These are phyloP conservation scores for Aurantiochytrium sp. DNA, from an alignment of 108 stramenopile species.

Conservation along the genomic window DNA sequence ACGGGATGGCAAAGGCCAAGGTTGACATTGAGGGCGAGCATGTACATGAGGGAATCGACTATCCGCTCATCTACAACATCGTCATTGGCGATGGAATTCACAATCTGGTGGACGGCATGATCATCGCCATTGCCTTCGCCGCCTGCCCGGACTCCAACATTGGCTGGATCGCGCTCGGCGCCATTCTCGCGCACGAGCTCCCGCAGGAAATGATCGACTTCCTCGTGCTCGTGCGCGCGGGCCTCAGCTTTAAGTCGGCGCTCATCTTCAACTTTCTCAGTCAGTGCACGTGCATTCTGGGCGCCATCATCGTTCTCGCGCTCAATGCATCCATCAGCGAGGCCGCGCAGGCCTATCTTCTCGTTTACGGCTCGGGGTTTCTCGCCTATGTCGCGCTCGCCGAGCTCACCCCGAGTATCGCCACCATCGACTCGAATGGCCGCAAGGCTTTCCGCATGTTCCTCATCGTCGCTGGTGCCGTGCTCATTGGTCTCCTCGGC, in stretches of 20 bases:
- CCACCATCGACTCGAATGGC: neutral
- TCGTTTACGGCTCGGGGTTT: neutral
- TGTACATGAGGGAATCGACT: neutral
- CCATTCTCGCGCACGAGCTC: conserved; percentile 9
- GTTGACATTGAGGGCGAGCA: neutral
- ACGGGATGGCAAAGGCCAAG: neutral
- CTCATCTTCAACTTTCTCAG: neutral
- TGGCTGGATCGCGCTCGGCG: neutral
- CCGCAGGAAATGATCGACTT: conserved; percentile 28
- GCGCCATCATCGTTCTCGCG: neutral
- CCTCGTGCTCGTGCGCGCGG: neutral
- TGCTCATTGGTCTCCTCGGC: neutral
- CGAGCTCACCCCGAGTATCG: neutral
- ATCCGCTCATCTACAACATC: neutral
- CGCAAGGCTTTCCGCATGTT: neutral
- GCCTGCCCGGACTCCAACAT: neutral
- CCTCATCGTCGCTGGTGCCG: conserved; percentile 7
- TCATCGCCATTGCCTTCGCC: neutral
- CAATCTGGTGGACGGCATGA: neutral
- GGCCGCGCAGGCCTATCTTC: neutral
- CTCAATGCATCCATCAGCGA: neutral
- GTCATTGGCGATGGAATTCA: neutral
- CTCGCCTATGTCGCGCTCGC: conserved; percentile 8
- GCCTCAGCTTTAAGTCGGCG: neutral
- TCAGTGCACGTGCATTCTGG: neutral